phyloP scores from a whole-genome alignment of 345 rosid species.

The Citrus mangshanensis region DNA sequence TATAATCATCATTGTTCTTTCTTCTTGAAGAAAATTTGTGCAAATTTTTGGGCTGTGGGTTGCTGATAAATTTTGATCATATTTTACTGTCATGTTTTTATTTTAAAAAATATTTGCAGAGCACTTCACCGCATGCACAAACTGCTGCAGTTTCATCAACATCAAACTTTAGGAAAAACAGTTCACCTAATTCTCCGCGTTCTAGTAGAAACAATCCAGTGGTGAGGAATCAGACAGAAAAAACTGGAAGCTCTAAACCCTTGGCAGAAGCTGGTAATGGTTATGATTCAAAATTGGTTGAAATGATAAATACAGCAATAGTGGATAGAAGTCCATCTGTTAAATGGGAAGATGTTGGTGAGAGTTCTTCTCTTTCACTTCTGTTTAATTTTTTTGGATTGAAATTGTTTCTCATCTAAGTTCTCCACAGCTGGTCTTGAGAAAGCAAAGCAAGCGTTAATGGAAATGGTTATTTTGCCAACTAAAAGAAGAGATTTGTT shows the following conservation, averaged over 20 bases:
- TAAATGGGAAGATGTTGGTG: slow-evolving; percentile 98
- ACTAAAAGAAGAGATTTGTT: slow-evolving; percentile 89
- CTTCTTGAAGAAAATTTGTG: slow-evolving; percentile 4
- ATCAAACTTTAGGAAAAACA: slow-evolving; percentile 36
- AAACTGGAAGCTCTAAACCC: slow-evolving; percentile 46
- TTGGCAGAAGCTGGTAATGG: slow-evolving; percentile 52
- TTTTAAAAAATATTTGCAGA: slow-evolving; percentile 45
- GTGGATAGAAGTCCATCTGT: slow-evolving; percentile 96
- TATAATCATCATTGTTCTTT: not conserved
- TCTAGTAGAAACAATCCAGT: slow-evolving; percentile 33
- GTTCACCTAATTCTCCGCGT: slow-evolving; percentile 33
- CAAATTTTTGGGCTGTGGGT: not conserved
- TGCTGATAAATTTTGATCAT: not conserved
- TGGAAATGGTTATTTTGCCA: slow-evolving; percentile 98
- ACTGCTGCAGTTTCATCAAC: slow-evolving; percentile 51
- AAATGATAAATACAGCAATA: slow-evolving; percentile 82
- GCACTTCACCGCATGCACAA: slow-evolving; percentile 38
- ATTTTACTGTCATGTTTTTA: slow-evolving; percentile 4
- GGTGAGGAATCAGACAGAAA: slow-evolving; percentile 36
- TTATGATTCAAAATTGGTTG: slow-evolving; percentile 73
- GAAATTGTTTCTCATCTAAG: slow-evolving; percentile 13
- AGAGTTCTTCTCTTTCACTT: slow-evolving; percentile 16
- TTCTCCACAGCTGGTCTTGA: slow-evolving; percentile 81
- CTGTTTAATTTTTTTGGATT: not conserved
- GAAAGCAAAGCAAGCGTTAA: slow-evolving; percentile 87